Evolutionary conservation across 139 green algal species (phyloP), one percentile per base, ranked within the genome.

Genomic region (Chlorokybus atmophyticus): DNA sequence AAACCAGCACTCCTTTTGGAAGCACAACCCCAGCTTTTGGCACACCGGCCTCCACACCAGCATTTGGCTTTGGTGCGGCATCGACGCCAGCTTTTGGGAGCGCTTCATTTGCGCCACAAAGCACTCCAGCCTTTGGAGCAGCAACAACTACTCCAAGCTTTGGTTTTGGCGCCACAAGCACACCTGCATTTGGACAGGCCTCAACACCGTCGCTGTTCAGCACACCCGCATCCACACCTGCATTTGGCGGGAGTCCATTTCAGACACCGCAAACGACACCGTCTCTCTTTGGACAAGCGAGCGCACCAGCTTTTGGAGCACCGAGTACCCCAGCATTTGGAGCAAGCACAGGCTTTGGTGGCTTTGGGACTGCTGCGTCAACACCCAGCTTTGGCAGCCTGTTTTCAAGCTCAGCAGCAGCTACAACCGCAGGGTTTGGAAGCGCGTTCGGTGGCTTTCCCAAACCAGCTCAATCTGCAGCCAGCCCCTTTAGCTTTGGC

Each of bases 151-250:
- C 51, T 24, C n/a, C 50, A n/a, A n/a, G n/a, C n/a, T n/a, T n/a
- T n/a, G n/a, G n/a, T n/a, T 74, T 74, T 61, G 66, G 66, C n/a
- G 50, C 50, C 27, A 7, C 59, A 25, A 58, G 4, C 52, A 35
- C 32, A 24, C 32, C 59, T 51, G 19, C 54, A 2, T 58, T 64
- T 42, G 57, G 57, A 8, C 25, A 29, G 21, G 53, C 52, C 23
- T 55, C 76, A 10, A 67, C 64, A 1, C 52, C 63, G 2, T 67
- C 60, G 0, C 41, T 78, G 6, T 82, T 82, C 59, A 74, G 74
- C 26, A 59, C 40, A 25, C 21, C 39, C 7, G 29, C 62, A 42
- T 52, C 54, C 35, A 49, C 32, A 19, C 14, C 10, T 17, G 19
- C 17, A 32, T 58, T 55, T 17, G 54, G 54, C 8, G 54, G 23